Base-by-base conservation (phyloP, 305 asterid species). In the Petunia hybrid region DNA sequence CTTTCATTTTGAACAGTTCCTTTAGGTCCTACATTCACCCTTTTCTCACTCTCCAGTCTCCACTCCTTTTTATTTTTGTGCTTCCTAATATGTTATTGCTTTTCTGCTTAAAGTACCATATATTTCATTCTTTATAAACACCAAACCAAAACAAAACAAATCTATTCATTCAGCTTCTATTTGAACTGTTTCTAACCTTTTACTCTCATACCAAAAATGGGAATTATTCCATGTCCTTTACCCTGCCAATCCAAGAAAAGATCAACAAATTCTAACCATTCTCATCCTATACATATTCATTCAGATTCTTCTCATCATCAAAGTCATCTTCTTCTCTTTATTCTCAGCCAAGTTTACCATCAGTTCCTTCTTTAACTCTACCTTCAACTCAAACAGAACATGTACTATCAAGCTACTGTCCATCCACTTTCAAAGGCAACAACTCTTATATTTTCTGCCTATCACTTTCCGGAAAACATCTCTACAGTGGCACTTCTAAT, bases 321-420 rank as follows among this genome's bases (percentile, higher is more conserved):
- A 81, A 69, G 31, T 83, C 86, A 14, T 79, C 86, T 57, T 86
- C 92, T 14, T 88, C 93, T 8, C 89, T 94, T 2, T 46, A 86
- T 1, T 94, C 96, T 7, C 98, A 90, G 65, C 85, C 88, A 22
- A 94, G 98, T 57, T 88, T 94, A 82, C 96, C 95, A 1, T 87
- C 95, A 1, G 86, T 94, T 67, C 96, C 90, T 74, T 94, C 97
- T 39, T 89, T 93, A 36, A 87, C 93, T 42, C 86, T 88, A 3
- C 59, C 85, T 9, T 13, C 69, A 48, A 61, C 12, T 66, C 83
- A 45, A 45, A 40, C 10, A 63, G 81, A 51, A 43, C 85, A 68
- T 38, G 65, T 70, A 6, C 85, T 65, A 4, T 22, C 70, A 85
- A 53, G 64, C 88, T 35, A 69, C 84, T 67, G 77, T 81, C 63